Conservation (phyloP, 768 basidiomycete species). For the Panaeolus papilionaceus region DNA sequence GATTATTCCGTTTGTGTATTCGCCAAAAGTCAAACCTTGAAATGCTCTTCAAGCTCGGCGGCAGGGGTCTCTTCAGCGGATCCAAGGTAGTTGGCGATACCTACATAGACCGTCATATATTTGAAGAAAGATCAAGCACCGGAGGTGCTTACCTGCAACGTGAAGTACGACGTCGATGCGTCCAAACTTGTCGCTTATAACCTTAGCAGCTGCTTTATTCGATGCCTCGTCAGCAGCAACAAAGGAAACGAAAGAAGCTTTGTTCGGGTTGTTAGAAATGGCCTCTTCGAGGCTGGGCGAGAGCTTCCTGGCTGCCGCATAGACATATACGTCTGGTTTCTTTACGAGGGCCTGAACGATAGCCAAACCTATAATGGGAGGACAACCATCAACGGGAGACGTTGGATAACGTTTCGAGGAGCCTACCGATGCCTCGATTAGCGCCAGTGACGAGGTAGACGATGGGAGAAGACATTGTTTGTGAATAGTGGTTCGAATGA, state of each 20-base stretch:
- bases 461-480: neutral
- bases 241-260: slow-evolving; percentile 13
- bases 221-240: slow-evolving; percentile 18
- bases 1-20: too few species aligned
- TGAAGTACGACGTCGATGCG: neutral
- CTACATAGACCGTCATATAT: neutral
- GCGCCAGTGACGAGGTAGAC: slow-evolving; percentile 17
- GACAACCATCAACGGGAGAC: too few species aligned
- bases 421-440: slow-evolving; percentile 16
- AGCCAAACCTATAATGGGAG: neutral
- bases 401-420: too few species aligned
- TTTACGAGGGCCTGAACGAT: neutral
- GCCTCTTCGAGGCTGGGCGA: neutral
- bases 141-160: neutral
- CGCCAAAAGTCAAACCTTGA: neutral
- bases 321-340: neutral
- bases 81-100: slow-evolving; percentile 9
- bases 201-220: slow-evolving; percentile 15
- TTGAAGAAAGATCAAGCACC: neutral
- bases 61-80: slow-evolving; percentile 8
- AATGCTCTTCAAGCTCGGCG: slow-evolving; percentile 1
- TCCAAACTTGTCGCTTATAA: slow-evolving; percentile 14
- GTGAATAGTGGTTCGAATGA: too few species aligned
- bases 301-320: neutral
- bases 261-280: slow-evolving; percentile 14